Evolutionary conservation across 306 rosid species (phyloP), one percentile per base, ranked within the genome.

Genomic region (Cicer bijugum): DNA sequence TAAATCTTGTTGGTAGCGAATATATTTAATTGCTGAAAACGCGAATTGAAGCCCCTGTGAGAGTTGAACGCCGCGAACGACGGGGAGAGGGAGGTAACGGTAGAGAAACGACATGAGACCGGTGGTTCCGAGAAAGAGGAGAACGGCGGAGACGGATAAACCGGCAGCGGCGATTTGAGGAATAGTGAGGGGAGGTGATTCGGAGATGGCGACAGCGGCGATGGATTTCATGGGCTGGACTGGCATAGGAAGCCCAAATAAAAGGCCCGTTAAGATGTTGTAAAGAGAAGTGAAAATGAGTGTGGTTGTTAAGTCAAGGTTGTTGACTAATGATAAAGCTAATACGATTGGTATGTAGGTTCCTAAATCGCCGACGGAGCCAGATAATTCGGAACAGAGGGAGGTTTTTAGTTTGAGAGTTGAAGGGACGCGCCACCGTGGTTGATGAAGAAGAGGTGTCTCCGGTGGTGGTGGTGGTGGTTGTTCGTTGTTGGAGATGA

Each of bases 201-300:
- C 88, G 1, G 97, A 78, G 50, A 91, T 86, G 28, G 97, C 97
- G 12, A 91, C 97, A 37, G 97, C 86, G 57, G 97, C 96, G 73
- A 91, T 91, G 75, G 97, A 91, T 53, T 91, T 91, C 97, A 91
- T 91, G 39, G 97, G 96, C 65, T 91, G 97, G n/a, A 89, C 97
- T 0, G 96, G 96, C 97, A 91, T 91, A 7, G 96, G 97, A 35
- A 91, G 84, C 42, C 95, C 96, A 72, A 91, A 91, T 82, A 91
- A 85, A 7, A 86, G 60, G 45, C 97, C 97, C 2, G 96, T 89
- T 83, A 68, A 74, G 83, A 89, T 82, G 82, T 91, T 91, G 86
- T 91, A 91, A 69, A 91, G 85, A 2, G 88, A 47, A 38, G 97
- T 91, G 85, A 91, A 91, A 85, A 84, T 1, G 12, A 91, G 88